A percentile compares a stretch with the other conserved stretches of the same genome.
Conservation (phyloP, 805 yeast genomes). For the Starmera dryadoides region DNA sequence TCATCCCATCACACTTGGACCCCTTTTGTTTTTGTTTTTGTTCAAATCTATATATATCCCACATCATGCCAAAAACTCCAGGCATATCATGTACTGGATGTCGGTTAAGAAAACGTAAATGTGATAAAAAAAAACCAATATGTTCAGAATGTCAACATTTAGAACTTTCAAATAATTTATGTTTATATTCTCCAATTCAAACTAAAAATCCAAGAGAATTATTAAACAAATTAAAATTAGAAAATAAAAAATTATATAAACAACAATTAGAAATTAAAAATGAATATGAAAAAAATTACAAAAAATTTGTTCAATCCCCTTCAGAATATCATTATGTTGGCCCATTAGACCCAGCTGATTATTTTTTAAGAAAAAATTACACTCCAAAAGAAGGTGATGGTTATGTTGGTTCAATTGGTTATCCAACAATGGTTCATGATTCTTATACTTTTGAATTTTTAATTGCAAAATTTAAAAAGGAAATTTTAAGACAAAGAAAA, state of each 20-base stretch:
- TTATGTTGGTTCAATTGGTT: neutral
- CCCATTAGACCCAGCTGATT: neutral
- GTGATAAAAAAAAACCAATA: neutral
- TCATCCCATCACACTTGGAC: no score
- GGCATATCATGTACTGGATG: neutral
- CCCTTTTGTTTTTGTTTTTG: no score
- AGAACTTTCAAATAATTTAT: neutral
- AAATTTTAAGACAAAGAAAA: neutral
- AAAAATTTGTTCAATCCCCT: neutral
- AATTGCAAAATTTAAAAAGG: no score
- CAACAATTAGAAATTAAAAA: neutral
- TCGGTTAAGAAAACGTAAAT: neutral
- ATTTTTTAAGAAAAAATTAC: neutral
- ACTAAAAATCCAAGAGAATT: neutral
- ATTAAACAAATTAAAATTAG: neutral
- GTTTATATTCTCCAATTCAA: neutral
- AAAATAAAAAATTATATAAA: neutral
- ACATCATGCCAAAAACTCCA: no score
- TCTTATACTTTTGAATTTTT: neutral
- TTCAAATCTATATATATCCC: no score
- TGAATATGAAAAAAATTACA: neutral
- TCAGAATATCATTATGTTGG: neutral
- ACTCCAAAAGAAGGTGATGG: neutral
- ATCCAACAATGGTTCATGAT: neutral
- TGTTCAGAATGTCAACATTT: neutral